phyloP scores from a whole-genome alignment of 2,329 filamentous ascomycete genomes.

The Gnomoniopsis smithogilvyi region DNA sequence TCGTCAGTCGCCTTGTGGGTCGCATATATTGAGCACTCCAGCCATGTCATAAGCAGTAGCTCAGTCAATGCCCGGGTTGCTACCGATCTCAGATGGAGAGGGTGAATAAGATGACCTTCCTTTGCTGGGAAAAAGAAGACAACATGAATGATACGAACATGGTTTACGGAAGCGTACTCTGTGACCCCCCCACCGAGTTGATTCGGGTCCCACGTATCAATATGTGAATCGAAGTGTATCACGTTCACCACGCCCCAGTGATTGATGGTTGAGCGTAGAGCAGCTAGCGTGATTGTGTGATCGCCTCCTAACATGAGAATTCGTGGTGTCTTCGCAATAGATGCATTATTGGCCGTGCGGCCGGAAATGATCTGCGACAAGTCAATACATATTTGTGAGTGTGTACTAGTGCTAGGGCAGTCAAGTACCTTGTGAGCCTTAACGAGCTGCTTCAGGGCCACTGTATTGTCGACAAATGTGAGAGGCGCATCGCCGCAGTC shows the following conservation, averaged over 20 bases:
- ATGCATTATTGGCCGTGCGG: slow-evolving; percentile 37
- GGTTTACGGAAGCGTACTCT: slow-evolving; percentile 57
- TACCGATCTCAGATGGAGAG: too few relatives aligned
- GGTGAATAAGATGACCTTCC: too few relatives aligned
- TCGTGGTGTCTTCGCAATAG: slow-evolving; percentile 39
- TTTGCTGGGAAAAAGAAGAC: too few relatives aligned
- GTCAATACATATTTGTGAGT: too few relatives aligned
- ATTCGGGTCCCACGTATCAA: slow-evolving; percentile 72
- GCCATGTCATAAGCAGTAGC: too few relatives aligned
- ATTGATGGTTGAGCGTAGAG: slow-evolving; percentile 57
- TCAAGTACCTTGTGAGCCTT: slow-evolving; percentile 54
- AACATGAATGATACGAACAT: slow-evolving; percentile 24
- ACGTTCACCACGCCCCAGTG: slow-evolving; percentile 58
- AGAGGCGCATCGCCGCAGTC: slow-evolving; percentile 80
- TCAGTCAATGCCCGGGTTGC: too few relatives aligned
- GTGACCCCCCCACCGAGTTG: slow-evolving; percentile 54
- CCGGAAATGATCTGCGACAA: slow-evolving; percentile 19
- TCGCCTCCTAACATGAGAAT: slow-evolving; percentile 64
- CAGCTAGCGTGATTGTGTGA: slow-evolving; percentile 60
- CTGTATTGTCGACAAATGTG: slow-evolving; percentile 71
- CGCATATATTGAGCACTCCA: too few relatives aligned
- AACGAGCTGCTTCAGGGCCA: slow-evolving; percentile 72
- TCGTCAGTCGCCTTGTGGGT: too few relatives aligned
- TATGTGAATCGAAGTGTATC: slow-evolving; percentile 63
- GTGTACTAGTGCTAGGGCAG: too few relatives aligned